These are phyloP conservation scores for Fusarium sp. DNA, from an alignment of 2,329 filamentous ascomycete species.

Conservation along the genomic window DNA sequence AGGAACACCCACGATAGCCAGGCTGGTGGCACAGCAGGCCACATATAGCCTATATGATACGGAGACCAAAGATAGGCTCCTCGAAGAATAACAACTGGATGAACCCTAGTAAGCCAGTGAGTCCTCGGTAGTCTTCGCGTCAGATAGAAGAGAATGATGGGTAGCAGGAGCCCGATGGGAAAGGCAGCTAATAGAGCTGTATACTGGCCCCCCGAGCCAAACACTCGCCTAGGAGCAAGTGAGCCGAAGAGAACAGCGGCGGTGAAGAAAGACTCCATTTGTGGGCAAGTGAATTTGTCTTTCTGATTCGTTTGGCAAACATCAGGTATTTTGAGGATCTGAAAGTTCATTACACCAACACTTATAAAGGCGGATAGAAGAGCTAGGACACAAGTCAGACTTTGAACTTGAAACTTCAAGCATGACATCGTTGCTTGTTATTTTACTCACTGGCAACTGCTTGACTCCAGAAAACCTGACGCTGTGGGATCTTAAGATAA, in stretches of 20 bases:
- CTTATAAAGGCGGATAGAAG: conserved; percentile 53
- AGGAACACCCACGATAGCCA: conserved; percentile 64
- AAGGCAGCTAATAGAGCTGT: conserved; percentile 56
- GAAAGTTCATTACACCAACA: conserved; percentile 56
- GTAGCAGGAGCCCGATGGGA: conserved; percentile 55
- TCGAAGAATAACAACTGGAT: conserved; percentile 60
- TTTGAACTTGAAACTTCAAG: neutral
- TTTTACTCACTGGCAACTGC: conserved; percentile 47
- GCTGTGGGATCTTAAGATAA: conserved; percentile 62
- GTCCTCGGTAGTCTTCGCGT: conserved; percentile 53
- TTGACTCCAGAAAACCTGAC: conserved; percentile 53
- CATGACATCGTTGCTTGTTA: too few relatives aligned
- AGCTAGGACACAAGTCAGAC: conserved; percentile 7
- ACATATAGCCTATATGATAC: conserved; percentile 63
- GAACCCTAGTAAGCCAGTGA: conserved; percentile 57
- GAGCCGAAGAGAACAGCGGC: conserved; percentile 59
- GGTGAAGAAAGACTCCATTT: conserved; percentile 56
- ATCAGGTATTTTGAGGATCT: conserved; percentile 53
- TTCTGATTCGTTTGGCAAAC: conserved; percentile 56
- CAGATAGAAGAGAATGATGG: conserved; percentile 54
- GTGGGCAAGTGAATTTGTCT: conserved; percentile 56
- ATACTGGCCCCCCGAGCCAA: conserved; percentile 55
- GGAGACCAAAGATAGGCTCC: conserved; percentile 59
- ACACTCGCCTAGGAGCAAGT: conserved; percentile 56
- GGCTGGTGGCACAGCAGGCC: conserved; percentile 62